phyloP scores from a whole-genome alignment of 2,329 filamentous ascomycete species.

The Pseudogymnoascus sp. region DNA sequence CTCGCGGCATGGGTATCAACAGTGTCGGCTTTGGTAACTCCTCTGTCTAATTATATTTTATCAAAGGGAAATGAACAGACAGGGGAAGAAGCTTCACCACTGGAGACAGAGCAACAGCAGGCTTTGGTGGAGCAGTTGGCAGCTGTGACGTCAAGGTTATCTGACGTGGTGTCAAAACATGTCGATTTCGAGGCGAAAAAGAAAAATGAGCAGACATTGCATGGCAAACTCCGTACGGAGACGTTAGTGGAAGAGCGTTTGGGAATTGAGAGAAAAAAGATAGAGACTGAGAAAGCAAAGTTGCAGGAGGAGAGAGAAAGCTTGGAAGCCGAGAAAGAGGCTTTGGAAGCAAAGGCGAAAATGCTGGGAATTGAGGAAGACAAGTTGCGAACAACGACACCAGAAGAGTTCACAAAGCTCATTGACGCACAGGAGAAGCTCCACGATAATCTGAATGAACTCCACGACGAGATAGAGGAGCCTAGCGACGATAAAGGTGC shows the following conservation, averaged over 20 bases:
- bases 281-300: background rate
- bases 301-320: background rate
- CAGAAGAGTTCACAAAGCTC: background rate
- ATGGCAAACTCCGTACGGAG: background rate
- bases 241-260: background rate
- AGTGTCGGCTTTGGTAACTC: background rate
- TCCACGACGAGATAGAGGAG: background rate
- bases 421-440: background rate
- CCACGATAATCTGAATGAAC: background rate
- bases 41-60: background rate
- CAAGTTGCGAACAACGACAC: background rate
- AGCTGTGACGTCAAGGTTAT: background rate
- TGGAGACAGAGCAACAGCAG: background rate
- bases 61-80: background rate
- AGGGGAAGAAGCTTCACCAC: too few species aligned
- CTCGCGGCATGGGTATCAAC: background rate
- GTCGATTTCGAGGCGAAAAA: background rate
- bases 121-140: background rate
- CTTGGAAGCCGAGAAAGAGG: background rate
- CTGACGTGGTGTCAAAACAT: background rate
- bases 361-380: background rate
- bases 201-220: background rate
- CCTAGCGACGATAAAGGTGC: background rate
- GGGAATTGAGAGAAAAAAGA: background rate
- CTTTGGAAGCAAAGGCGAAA: background rate